Percentiles rank a stretch among this genome's conserved stretches.
These are phyloP conservation scores for Dryas octopetala DNA, from an alignment of 306 rosid genomes.

Conservation along the genomic window DNA sequence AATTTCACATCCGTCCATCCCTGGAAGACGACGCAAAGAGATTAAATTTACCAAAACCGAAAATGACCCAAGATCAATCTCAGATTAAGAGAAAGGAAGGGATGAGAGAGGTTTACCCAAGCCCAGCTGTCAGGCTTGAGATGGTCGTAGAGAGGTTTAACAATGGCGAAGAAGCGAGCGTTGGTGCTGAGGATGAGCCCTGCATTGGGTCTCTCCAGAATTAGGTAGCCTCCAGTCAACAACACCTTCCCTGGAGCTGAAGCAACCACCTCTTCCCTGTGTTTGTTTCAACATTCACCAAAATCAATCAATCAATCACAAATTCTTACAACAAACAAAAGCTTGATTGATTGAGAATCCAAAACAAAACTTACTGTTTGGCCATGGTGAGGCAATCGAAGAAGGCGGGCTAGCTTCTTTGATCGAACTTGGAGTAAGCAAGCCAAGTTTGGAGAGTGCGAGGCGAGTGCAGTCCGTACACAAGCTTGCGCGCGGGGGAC, in stretches of 20 bases:
- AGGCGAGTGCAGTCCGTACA: no score
- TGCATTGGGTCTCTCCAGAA: slow-evolving; percentile 72
- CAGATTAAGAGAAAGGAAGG: not conserved
- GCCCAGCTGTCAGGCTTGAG: slow-evolving; percentile 63
- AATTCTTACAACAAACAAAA: not conserved
- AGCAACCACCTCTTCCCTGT: slow-evolving; percentile 33
- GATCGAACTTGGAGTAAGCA: no score
- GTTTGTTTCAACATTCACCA: not conserved
- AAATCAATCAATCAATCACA: not conserved
- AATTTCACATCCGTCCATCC: slow-evolving; percentile 82
- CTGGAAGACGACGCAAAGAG: slow-evolving; percentile 37
- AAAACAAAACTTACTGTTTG: slow-evolving; percentile 1
- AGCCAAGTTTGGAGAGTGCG: no score
- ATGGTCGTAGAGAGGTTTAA: slow-evolving; percentile 57
- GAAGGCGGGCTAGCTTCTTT: no score
- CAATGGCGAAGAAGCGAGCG: slow-evolving; percentile 74
- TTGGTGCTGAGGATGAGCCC: slow-evolving; percentile 83
- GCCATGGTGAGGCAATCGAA: no score
- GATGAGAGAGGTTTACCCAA: slow-evolving; percentile 48
- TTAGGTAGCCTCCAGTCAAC: slow-evolving; percentile 74
- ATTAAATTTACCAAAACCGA: not conserved
- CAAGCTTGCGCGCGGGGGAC: no score
- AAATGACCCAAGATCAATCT: not conserved
- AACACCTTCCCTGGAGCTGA: slow-evolving; percentile 89
- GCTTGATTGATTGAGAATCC: not conserved